Base-by-base conservation (phyloP, 352 stramenopile genomes). In the Globisporangium nodosum region DNA sequence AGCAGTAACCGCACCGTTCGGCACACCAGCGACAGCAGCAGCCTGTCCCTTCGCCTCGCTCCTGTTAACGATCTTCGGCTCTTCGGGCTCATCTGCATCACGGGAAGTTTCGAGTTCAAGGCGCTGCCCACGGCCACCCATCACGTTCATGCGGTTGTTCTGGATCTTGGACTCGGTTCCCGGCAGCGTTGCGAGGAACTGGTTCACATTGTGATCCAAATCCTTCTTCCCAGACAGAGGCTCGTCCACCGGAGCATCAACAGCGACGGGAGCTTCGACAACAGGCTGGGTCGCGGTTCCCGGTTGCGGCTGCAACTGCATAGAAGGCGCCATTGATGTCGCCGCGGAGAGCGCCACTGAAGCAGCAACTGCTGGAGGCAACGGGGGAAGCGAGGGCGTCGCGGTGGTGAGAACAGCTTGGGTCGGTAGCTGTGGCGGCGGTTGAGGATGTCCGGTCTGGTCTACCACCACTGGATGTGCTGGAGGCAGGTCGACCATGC, bases 101-200 rank as follows among this genome's bases (percentile, higher is more conserved):
- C 18, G 20, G 37, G 24, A 39, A 42, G 90, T 76, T 39, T 90
- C 82, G 37, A 96, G 78, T 63, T 94, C 79, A 21, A 97, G 70
- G 50, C 90, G 81, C 45, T 96, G 87, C 9, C 87, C 88, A 64
- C 93, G 78, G 27, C 93, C 93, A 45, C 93, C 92, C 76, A 98
- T 88, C 11, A 98, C 85, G 45, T 93, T 97, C 58, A 97, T 94
- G 20, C 82, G 68, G 37, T 75, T 81, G 61, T 96, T 97, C 52
- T 90, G 90, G 46, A 97, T 97, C 47, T 91, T 92, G 45, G 75
- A 85, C 72, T 98, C 93, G 43, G 77, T 96, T 35, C 92, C 87
- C 45, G 88, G 91, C 71, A 98, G 87, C 24, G 73, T 83, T 63
- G 84, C 73, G 56, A 96, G 69, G 60, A 91, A 81, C 45, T 80